Conservation (phyloP, 1,284 basidiomycete species). For the Cystobasidium slooffiae region DNA sequence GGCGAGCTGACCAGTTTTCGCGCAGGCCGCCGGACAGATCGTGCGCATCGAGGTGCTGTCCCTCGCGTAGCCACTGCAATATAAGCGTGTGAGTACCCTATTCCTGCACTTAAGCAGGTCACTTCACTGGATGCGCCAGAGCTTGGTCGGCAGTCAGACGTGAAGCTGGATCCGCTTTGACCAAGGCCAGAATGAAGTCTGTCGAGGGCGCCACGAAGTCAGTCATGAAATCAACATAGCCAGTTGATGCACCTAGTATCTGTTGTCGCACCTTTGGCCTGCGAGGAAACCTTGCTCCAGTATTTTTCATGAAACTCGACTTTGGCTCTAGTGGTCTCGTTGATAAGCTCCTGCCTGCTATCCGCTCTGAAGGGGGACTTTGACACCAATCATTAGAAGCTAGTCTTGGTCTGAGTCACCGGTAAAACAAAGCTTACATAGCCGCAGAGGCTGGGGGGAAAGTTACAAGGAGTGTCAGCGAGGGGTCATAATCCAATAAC, state of each 20-base stretch:
- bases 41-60: constrained; percentile 67
- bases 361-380: constrained; percentile 80
- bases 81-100: too few species aligned
- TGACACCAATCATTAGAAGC: background rate
- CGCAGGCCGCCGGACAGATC: constrained; percentile 73
- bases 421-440: constrained; percentile 63
- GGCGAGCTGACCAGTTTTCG: constrained; percentile 64
- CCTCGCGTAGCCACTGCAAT: constrained; percentile 70
- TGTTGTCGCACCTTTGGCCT: constrained; percentile 61
- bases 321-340: constrained; percentile 79
- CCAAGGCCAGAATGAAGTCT: constrained; percentile 74
- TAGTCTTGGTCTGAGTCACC: background rate
- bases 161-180: constrained; percentile 72
- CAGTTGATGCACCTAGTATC: background rate
- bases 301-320: constrained; percentile 91
- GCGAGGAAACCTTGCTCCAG: constrained; percentile 83
- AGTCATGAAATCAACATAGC: constrained; percentile 3
- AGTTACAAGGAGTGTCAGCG: background rate
- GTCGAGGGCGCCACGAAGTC: constrained; percentile 59
- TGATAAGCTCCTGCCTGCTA: constrained; percentile 73
- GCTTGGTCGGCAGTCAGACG: constrained; percentile 78
- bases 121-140: constrained; percentile 64
- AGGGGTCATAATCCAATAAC: background rate
- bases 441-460: constrained; percentile 67
- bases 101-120: constrained; percentile 15